These are phyloP conservation scores for Eurotiales sp. DNA, from an alignment of 2,329 filamentous ascomycete species.

Conservation along the genomic window DNA sequence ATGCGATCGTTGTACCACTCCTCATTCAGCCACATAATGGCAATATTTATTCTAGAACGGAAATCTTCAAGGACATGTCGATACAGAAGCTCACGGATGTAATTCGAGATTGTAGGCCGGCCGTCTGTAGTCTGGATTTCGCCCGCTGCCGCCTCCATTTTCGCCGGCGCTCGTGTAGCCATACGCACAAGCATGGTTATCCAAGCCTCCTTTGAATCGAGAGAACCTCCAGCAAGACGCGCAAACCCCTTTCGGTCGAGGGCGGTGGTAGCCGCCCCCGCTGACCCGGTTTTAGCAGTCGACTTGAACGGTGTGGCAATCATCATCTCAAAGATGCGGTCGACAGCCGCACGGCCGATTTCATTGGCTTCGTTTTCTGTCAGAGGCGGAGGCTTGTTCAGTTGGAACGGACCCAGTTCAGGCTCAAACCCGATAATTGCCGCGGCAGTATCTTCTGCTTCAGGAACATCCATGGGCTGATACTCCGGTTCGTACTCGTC, in stretches of 20 bases:
- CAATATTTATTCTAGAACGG: constrained; percentile 80
- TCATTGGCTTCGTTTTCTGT: constrained; percentile 68
- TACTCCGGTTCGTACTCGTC: constrained; percentile 93
- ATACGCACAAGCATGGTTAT: constrained; percentile 80
- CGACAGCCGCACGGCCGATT: constrained; percentile 69
- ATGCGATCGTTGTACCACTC: constrained; percentile 94
- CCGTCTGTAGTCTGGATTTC: constrained; percentile 23
- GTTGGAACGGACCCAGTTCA: constrained; percentile 69
- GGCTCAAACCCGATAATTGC: constrained; percentile 63
- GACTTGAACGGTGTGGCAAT: constrained; percentile 59
- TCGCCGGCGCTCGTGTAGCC: constrained; percentile 72
- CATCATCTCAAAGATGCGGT: constrained; percentile 75
- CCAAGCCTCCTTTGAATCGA: constrained; percentile 81
- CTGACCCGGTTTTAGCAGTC: too few relatives aligned
- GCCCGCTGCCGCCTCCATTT: constrained; percentile 54
- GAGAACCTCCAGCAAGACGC: constrained; percentile 75
- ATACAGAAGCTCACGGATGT: constrained; percentile 76
- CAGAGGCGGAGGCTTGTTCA: constrained; percentile 72
- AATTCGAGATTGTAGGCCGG: constrained; percentile 48
- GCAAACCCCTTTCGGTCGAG: constrained; percentile 61
- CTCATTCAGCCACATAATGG: constrained; percentile 90
- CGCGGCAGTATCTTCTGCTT: constrained; percentile 34
- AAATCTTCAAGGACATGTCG: constrained; percentile 90
- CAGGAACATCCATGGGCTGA: constrained; percentile 59
- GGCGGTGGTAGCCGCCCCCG: constrained; percentile 45